Evolutionary conservation across 768 basidiomycete genomes (phyloP), one percentile per base, ranked within the genome.

Genomic region (Calvatia gigantea): DNA sequence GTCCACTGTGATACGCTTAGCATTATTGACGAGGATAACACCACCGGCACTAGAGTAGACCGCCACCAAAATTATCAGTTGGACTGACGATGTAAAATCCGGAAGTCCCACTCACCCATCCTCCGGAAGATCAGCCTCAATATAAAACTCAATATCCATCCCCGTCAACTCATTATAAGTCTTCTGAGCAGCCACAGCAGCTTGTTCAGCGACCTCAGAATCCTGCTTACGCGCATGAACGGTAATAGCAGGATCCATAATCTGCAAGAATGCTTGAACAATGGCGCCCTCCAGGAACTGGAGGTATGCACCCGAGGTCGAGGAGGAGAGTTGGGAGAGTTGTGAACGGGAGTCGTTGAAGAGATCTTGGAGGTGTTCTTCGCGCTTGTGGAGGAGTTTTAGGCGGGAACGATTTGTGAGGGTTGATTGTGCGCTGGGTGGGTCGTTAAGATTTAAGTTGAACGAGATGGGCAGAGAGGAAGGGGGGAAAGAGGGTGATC

Each of bases 321-420:
- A 56, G 14, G 33, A 7, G 28, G 54, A 37, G 28, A 56, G 46
- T 58, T 82, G 70, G 17, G 86, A 77, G 9, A 94, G 80, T 4
- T 79, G 75, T 21, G 83, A 73, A 50, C 92, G 77, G 42, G 82
- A 73, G 38, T 74, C 70, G 6, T 80, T 71, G 70, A 99, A 98
- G 58, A 98, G 83, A 56, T 91, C 86, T 65, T 96, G 91, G 5
- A 98, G 75, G 50, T 94, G 85, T 67, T 97, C 93, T 71, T 98
- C 96, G 46, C 95, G 85, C 56, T 87, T 84, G 67, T 95, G 90
- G 8, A 98, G 83, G 28, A 98, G 81, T 66, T 81, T 85, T 62
- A 99, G 81, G 32, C 97, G 91, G 12, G 95, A 94, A 66, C 92
- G 94, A 80, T 98, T 99, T 61, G 94, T 97, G 58, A 96, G 80